Percentiles rank a stretch among this genome's conserved stretches.
These are phyloP conservation scores for Pseudoperonospora humuli DNA, from an alignment of 352 stramenopile genomes.

Conservation along the genomic window DNA sequence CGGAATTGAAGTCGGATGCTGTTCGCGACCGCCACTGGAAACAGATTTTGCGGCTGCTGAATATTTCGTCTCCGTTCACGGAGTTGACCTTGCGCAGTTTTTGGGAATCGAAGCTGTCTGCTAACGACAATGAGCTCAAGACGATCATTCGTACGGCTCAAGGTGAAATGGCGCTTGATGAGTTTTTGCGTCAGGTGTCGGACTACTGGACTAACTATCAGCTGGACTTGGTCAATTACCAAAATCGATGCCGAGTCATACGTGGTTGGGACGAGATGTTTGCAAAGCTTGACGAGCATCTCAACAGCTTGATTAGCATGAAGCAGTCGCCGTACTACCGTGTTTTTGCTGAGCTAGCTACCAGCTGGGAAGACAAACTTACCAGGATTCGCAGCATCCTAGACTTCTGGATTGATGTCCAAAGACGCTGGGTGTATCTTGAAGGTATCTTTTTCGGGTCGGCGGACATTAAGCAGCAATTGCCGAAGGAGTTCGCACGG, in stretches of 20 bases:
- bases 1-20: conserved; percentile 97
- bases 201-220: conserved; percentile 88
- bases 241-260: conserved; percentile 95
- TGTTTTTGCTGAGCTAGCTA: conserved; percentile 96
- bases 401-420: conserved; percentile 99
- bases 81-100: conserved; percentile 95
- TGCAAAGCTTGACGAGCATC: conserved; percentile 98
- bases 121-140: conserved; percentile 92
- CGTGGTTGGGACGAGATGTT: conserved; percentile 99
- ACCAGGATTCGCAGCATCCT: conserved; percentile 95
- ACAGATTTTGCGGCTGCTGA: conserved; percentile 92
- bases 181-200: conserved; percentile 95
- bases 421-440: conserved; percentile 99
- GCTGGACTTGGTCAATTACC: conserved; percentile 89
- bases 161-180: conserved; percentile 99
- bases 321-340: conserved; percentile 99
- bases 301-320: conserved; percentile 97
- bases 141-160: conserved; percentile 97
- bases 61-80: conserved; percentile 88
- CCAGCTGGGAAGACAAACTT: conserved; percentile 96
- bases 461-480: conserved; percentile 98
- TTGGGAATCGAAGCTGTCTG: conserved; percentile 93
- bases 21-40: conserved; percentile 99
- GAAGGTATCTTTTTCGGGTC: conserved; percentile 99
- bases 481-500: conserved; percentile 95